Evolutionary conservation across 495 filamentous ascomycete genomes (phyloP).

Genomic region (Neurospora sp.): DNA sequence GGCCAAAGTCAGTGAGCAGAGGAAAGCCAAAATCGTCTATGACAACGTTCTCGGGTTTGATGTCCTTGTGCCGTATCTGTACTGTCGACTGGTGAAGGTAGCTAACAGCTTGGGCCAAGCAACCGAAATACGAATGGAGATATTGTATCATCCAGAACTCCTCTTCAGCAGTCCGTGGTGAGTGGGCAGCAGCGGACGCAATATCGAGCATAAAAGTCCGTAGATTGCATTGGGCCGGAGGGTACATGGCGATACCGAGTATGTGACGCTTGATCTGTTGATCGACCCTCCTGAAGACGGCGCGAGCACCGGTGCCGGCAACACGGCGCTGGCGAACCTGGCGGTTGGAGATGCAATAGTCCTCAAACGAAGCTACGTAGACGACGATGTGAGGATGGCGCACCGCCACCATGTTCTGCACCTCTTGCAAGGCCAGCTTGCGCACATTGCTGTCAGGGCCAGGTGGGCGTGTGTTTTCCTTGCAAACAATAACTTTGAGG

Average conservation of each 20-base stretch:
- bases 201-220: conserved; percentile 20
- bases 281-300: conserved; percentile 5
- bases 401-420: conserved; percentile 19
- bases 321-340: conserved; percentile 2
- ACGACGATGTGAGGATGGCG: conserved; percentile 24
- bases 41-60: conserved; percentile 39
- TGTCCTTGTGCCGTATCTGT: conserved; percentile 35
- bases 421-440: conserved; percentile 18
- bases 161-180: conserved; percentile 1
- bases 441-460: conserved; percentile 20
- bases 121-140: conserved; percentile 25
- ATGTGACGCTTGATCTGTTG: conserved; percentile 22
- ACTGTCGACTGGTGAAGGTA: conserved; percentile 27
- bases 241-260: conserved; percentile 27
- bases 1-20: conserved; percentile 35
- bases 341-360: conserved; percentile 19
- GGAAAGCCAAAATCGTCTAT: conserved; percentile 25
- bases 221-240: conserved; percentile 21
- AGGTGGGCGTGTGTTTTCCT: conserved; percentile 14
- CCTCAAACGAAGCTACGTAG: conserved; percentile 25
- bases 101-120: conserved; percentile 26
- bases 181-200: not conserved
- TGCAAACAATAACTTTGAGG: conserved; percentile 23
- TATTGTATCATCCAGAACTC: conserved; percentile 7
- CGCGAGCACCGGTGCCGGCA: conserved; percentile 1